These are phyloP conservation scores for Aspergillus tanneri DNA, from an alignment of 2,329 filamentous ascomycete species.

Conservation along the genomic window DNA sequence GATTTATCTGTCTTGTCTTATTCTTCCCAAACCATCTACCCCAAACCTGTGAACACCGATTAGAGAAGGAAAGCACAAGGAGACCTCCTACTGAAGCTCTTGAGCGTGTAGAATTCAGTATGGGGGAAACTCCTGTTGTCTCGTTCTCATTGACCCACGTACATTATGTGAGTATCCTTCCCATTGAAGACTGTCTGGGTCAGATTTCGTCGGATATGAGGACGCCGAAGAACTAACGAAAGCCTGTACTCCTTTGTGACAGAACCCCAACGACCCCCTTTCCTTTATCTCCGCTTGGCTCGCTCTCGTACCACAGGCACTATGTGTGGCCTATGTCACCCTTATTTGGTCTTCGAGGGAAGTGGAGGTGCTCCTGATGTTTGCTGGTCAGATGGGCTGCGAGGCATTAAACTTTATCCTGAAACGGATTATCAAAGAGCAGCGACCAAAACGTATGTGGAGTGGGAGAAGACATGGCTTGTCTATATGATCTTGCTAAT, in stretches of 20 bases:
- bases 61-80: neutral
- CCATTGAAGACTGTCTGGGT: neutral
- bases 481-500: neutral
- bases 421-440: conserved; percentile 89
- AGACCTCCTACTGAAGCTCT: neutral
- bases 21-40: too few relatives aligned
- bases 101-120: conserved; percentile 13
- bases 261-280: conserved; percentile 82
- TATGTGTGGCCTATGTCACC: conserved; percentile 86
- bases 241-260: conserved; percentile 7
- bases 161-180: conserved; percentile 72
- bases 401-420: conserved; percentile 86
- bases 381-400: conserved; percentile 85
- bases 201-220: neutral
- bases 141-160: conserved; percentile 95
- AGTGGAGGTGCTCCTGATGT: conserved; percentile 83
- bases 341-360: conserved; percentile 90
- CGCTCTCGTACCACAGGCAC: conserved; percentile 85
- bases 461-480: neutral
- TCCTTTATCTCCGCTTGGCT: conserved; percentile 92
- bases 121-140: conserved; percentile 61
- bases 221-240: conserved; percentile 10
- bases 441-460: conserved; percentile 71
- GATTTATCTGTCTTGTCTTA: too few relatives aligned
- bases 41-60: too few relatives aligned